Evolutionary conservation across 768 basidiomycete species (phyloP).

Genomic region (Amyloporia xantha): DNA sequence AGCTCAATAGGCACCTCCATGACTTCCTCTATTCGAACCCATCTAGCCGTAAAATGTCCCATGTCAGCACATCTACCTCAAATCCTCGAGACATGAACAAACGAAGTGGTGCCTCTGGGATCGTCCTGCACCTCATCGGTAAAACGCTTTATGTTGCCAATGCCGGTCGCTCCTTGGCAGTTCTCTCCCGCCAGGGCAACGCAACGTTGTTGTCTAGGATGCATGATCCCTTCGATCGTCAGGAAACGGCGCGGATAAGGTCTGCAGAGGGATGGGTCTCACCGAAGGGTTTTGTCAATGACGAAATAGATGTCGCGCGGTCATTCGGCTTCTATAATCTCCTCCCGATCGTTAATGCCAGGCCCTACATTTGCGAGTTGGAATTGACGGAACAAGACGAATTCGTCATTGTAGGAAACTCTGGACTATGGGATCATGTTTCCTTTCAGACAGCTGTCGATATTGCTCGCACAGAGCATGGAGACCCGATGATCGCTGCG

Average conservation of each 20-base stretch:
- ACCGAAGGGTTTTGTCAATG: slow-evolving; percentile 83
- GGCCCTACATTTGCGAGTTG: slow-evolving; percentile 68
- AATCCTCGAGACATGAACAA: slow-evolving; percentile 39
- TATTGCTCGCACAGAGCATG: slow-evolving; percentile 72
- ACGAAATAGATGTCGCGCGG: slow-evolving; percentile 86
- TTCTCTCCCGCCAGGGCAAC: slow-evolving; percentile 71
- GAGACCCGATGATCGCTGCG: slow-evolving; percentile 83
- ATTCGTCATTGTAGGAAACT: slow-evolving; percentile 93
- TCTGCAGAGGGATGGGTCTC: slow-evolving; percentile 93
- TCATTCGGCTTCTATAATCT: slow-evolving; percentile 91
- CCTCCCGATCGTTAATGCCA: slow-evolving; percentile 84
- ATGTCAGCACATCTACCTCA: slow-evolving; percentile 42
- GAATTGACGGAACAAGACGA: slow-evolving; percentile 82
- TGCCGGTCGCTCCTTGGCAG: slow-evolving; percentile 81
- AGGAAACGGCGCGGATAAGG: slow-evolving; percentile 83
- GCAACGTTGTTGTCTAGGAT: slow-evolving; percentile 68
- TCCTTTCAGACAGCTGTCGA: slow-evolving; percentile 95
- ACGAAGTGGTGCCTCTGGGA: slow-evolving; percentile 72
- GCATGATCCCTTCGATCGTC: slow-evolving; percentile 86
- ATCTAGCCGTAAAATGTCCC: slow-evolving; percentile 63
- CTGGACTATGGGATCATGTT: slow-evolving; percentile 90
- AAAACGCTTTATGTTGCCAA: slow-evolving; percentile 87
- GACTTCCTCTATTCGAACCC: slow-evolving; percentile 49
- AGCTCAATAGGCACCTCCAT: slow-evolving; percentile 76
- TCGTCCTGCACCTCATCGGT: slow-evolving; percentile 78